Percentiles rank a stretch among this genome's conserved stretches.
Evolutionary conservation across 148 eudicot genomes (phyloP).

Genomic region (Drosera capensis): DNA sequence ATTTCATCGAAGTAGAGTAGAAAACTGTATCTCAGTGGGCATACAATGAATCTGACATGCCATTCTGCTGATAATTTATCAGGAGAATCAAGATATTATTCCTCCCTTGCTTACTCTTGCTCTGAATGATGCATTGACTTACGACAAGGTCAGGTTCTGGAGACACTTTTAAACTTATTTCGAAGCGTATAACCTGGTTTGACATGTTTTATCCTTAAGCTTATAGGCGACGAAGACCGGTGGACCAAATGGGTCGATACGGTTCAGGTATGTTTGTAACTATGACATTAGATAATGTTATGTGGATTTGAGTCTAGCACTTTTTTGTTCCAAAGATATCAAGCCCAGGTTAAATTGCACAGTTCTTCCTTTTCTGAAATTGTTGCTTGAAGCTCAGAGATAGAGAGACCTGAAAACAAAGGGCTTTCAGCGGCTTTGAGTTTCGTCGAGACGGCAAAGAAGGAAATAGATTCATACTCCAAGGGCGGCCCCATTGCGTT

Average conservation of each 20-base stretch:
- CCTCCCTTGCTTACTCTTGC: conserved; percentile 67
- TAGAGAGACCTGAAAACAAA: conserved; percentile 82
- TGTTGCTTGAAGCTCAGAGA: conserved; percentile 85
- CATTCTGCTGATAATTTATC: conserved; percentile 8
- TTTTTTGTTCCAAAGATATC: too few relatives aligned
- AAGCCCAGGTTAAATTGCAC: too few relatives aligned
- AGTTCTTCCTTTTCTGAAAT: conserved; percentile 12
- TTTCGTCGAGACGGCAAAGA: conserved; percentile 67
- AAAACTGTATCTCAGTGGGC: too few relatives aligned
- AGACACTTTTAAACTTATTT: too few relatives aligned
- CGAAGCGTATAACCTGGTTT: too few relatives aligned
- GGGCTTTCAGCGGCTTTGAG: conserved; percentile 62
- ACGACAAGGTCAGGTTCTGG: conserved; percentile 61
- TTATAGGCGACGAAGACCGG: conserved; percentile 90
- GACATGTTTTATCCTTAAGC: conserved; percentile 18
- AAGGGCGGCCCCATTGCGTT: conserved; percentile 85
- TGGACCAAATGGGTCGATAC: conserved; percentile 93
- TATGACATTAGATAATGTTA: background rate
- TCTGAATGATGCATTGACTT: conserved; percentile 73
- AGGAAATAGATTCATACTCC: conserved; percentile 77
- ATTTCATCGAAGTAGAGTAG: too few relatives aligned
- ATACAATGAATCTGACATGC: too few relatives aligned
- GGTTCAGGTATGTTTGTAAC: conserved; percentile 56
- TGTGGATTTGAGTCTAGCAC: background rate
- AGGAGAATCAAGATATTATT: conserved; percentile 61